Base-by-base conservation (phyloP, 495 filamentous ascomycete genomes). In the Cercophora scortea region DNA sequence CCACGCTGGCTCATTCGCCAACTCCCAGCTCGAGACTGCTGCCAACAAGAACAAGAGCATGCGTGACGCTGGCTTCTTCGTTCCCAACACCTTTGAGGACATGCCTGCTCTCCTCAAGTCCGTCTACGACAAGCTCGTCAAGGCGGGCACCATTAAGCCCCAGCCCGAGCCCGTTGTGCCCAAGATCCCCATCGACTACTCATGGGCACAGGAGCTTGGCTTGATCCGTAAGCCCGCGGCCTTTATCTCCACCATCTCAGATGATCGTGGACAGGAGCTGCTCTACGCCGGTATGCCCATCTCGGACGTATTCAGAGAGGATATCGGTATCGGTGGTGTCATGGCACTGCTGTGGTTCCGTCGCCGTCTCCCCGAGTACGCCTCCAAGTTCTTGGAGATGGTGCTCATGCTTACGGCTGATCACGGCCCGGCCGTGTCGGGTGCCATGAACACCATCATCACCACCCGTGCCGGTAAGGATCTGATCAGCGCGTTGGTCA, bases 361-460 rank as follows among this genome's bases (percentile, higher is more conserved):
- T 63, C 91, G 93, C 71, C 89, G 93, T 66, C 88, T 98, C 45
- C 93, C 93, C 57, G 78, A 87, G 61, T 96, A 95, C 66, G 94
- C 93, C 61, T 89, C 89, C 79, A 94, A 93, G 78, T 98, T 98
- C 83, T 75, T 98, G 58, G 93, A 98, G 81, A 98, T 98, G 93
- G 94, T 98, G 59, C 90, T 98, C 70, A 98, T 98, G 93, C 83
- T 98, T 67, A 98, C 93, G 62, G 93, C 93, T 61, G 93, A 98
- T 67, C 93, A 98, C 83, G 93, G 93, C 73, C 93, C 93, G 42
- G 93, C 93, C 64, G 93, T 98, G 55, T 98, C 93, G 59, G 93
- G 93, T 77, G 93, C 93, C 62, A 98, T 98, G 93, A 98, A 98
- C 85, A 98, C 93, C 57, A 98, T 98, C 73, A 97, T 98, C 71